These are phyloP conservation scores for Anethum foeniculum DNA, from an alignment of 140 eudicot species.

Conservation along the genomic window DNA sequence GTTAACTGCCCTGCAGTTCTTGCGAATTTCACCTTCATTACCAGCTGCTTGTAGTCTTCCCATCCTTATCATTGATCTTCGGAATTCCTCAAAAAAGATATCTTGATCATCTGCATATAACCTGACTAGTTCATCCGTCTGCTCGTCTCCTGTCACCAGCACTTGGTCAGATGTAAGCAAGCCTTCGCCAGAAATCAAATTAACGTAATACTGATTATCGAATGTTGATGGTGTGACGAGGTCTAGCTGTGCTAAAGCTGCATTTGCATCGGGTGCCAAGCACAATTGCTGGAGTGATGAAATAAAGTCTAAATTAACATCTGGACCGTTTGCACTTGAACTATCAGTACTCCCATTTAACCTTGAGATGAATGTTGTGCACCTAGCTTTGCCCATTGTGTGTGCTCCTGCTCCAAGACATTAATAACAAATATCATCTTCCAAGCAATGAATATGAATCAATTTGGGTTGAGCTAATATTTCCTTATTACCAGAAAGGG, in stretches of 20 bases:
- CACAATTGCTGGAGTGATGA: slow-evolving; percentile 49
- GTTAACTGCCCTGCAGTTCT: slow-evolving; percentile 34
- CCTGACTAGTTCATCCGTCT: slow-evolving; percentile 25
- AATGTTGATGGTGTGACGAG: slow-evolving; percentile 41
- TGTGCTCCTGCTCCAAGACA: slow-evolving; percentile 40
- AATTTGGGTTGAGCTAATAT: background rate
- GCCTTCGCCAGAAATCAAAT: slow-evolving; percentile 50
- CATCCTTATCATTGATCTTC: slow-evolving; percentile 43
- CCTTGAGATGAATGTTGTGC: slow-evolving; percentile 43
- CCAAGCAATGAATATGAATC: background rate
- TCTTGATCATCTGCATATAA: slow-evolving; percentile 26
- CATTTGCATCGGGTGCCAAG: slow-evolving; percentile 18
- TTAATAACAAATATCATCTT: background rate
- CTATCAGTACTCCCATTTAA: slow-evolving; percentile 17
- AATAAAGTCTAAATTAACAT: slow-evolving; percentile 25
- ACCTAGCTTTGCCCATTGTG: slow-evolving; percentile 62
- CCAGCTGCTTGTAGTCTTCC: slow-evolving; percentile 31
- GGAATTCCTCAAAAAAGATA: slow-evolving; percentile 36
- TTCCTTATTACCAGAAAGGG: slow-evolving; percentile 48
- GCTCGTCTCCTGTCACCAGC: slow-evolving; percentile 25
- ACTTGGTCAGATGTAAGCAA: slow-evolving; percentile 54
- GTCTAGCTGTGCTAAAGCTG: slow-evolving; percentile 48
- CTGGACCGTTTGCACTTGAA: slow-evolving; percentile 18
- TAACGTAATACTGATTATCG: slow-evolving; percentile 53
- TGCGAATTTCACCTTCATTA: slow-evolving; percentile 39